A percentile compares a stretch with the other conserved stretches of the same genome.
phyloP scores from a whole-genome alignment of 306 rosid genomes.

The Sphenostylis stenocarpa region DNA sequence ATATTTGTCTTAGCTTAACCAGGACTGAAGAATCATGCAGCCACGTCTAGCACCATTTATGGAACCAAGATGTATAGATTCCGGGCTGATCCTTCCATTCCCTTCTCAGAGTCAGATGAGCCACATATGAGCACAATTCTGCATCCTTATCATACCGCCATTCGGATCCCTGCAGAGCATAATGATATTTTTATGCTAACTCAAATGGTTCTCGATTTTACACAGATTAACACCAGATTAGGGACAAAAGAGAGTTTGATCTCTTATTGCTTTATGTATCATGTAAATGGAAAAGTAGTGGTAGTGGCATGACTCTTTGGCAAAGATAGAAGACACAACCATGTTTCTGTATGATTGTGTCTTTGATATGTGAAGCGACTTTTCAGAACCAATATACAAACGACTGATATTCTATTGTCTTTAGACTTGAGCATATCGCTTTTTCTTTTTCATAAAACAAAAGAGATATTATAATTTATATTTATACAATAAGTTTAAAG shows the following conservation, averaged over 20 bases:
- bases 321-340: neutral
- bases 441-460: neutral
- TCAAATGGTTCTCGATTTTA: neutral
- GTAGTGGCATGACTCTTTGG: constrained; percentile 9
- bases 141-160: neutral
- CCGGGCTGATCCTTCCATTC: neutral
- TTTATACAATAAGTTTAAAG: neutral
- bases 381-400: constrained; percentile 4
- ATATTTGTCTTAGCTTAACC: constrained; percentile 30
- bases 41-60: constrained; percentile 37
- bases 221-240: neutral
- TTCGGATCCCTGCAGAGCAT: neutral
- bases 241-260: neutral
- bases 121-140: neutral
- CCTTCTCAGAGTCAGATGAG: neutral
- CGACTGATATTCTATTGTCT: neutral
- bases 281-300: neutral
- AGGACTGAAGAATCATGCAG: constrained; percentile 14
- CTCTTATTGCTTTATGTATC: neutral
- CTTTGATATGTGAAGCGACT: neutral
- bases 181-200: neutral
- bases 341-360: constrained; percentile 14
- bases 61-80: neutral
- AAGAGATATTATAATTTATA: neutral
- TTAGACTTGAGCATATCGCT: neutral